These are phyloP conservation scores for Rhizoclosmatium globosum DNA, from an alignment of 192 early-diverging fungal species.

Conservation along the genomic window DNA sequence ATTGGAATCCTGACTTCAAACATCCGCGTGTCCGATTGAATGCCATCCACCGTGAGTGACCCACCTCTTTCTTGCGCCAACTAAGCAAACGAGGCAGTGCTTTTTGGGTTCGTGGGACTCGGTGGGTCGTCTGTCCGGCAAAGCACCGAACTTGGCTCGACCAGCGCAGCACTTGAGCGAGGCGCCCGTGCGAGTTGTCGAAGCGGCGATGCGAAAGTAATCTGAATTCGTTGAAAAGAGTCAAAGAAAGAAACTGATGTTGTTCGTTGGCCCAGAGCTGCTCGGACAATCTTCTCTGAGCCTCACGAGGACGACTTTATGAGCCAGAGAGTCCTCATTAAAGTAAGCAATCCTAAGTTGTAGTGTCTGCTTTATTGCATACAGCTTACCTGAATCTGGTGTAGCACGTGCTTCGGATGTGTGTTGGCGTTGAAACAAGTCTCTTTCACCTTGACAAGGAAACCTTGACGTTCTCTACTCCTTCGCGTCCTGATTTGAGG, in stretches of 20 bases:
- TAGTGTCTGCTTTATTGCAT: too few relatives aligned
- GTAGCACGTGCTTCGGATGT: background rate
- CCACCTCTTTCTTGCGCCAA: too few relatives aligned
- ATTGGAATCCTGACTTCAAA: too few relatives aligned
- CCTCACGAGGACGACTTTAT: background rate
- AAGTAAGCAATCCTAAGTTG: background rate
- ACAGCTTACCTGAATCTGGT: background rate
- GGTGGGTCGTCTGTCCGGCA: background rate
- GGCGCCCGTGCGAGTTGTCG: background rate
- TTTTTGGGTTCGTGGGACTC: too few relatives aligned
- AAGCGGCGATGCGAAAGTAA: slow-evolving; percentile 9
- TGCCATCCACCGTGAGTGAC: too few relatives aligned
- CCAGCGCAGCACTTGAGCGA: background rate
- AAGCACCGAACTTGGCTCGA: background rate
- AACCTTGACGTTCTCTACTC: background rate
- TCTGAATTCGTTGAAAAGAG: background rate
- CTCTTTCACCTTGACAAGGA: background rate
- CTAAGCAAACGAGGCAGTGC: too few relatives aligned
- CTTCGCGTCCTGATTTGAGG: background rate
- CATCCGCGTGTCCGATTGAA: too few relatives aligned
- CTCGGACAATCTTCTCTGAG: background rate
- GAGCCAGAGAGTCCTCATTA: background rate
- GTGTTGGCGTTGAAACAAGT: slow-evolving; percentile 6
- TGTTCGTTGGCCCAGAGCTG: background rate
- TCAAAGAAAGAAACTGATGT: background rate